A percentile compares a stretch with the other conserved stretches of the same genome.
Conservation (phyloP, 2,329 filamentous ascomycete genomes). For the Emydomyces testavorans region DNA sequence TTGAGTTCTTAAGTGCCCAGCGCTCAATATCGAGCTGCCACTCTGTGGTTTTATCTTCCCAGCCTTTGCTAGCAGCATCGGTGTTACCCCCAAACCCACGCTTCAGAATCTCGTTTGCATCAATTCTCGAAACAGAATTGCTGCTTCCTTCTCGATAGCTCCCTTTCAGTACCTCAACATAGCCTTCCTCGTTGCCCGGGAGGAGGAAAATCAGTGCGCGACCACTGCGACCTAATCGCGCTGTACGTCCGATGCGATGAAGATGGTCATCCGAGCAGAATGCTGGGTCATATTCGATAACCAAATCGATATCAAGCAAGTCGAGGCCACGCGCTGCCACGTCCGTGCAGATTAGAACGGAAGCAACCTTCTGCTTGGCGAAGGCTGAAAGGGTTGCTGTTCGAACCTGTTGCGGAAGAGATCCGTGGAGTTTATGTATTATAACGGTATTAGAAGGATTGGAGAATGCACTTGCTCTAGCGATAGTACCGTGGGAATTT, state of each 20-base stretch:
- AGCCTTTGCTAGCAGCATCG: constrained; percentile 39
- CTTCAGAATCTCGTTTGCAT: constrained; percentile 55
- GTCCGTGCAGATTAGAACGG: constrained; percentile 84
- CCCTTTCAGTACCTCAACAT: constrained; percentile 65
- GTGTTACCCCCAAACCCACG: constrained; percentile 48
- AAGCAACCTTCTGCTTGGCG: constrained; percentile 58
- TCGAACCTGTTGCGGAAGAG: constrained; percentile 73
- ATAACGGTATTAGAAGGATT: constrained; percentile 65
- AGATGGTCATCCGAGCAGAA: constrained; percentile 90
- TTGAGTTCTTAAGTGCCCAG: constrained; percentile 52
- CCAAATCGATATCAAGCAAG: constrained; percentile 84
- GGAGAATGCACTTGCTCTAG: constrained; percentile 59
- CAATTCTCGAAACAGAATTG: constrained; percentile 50
- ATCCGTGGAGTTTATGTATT: constrained; percentile 81
- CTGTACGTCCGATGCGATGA: constrained; percentile 87
- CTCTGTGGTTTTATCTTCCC: constrained; percentile 56
- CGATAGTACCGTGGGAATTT: constrained; percentile 32
- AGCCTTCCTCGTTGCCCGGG: constrained; percentile 84
- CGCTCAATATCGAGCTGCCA: constrained; percentile 56
- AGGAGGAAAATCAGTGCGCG: constrained; percentile 81
- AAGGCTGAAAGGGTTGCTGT: constrained; percentile 79
- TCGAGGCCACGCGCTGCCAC: constrained; percentile 93
- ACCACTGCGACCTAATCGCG: constrained; percentile 78
- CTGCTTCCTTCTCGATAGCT: constrained; percentile 52
- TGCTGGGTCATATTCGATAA: constrained; percentile 91